A percentile compares a stretch with the other conserved stretches of the same genome.
phyloP scores from a whole-genome alignment of 768 basidiomycete species.

The Tylopilus felleus region DNA sequence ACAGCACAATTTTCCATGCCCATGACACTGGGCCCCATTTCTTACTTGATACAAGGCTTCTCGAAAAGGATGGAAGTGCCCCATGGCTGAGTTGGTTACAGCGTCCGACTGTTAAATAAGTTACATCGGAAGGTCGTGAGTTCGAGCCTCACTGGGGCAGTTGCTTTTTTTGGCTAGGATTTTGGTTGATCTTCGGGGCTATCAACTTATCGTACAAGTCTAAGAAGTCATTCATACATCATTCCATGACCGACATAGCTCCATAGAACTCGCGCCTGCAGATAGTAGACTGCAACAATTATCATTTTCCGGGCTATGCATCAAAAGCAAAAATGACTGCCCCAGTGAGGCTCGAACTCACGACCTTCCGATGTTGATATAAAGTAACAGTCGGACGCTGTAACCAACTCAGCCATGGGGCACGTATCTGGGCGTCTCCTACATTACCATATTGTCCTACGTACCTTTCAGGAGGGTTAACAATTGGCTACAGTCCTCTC shows the following conservation, averaged over 20 bases:
- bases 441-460: background rate
- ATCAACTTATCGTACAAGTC: no score
- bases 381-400: conserved; percentile 72
- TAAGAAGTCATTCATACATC: no score
- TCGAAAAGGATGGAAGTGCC: conserved; percentile 34
- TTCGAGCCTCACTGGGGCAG: conserved; percentile 67
- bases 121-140: conserved; percentile 62
- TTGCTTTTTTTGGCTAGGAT: background rate
- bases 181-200: no score
- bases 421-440: conserved; percentile 25
- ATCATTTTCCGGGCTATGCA: no score
- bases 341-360: conserved; percentile 67
- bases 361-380: conserved; percentile 53
- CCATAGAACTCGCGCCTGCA: no score
- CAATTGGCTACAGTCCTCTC: no score
- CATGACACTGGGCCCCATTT: no score
- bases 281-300: no score
- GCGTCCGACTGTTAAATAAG: conserved; percentile 65
- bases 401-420: conserved; percentile 77
- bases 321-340: conserved; percentile 33
- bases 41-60: background rate
- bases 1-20: no score
- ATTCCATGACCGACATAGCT: no score
- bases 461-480: no score
- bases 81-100: conserved; percentile 78